These are phyloP conservation scores for Daedalea quercina DNA, from an alignment of 768 basidiomycete genomes.

Conservation along the genomic window DNA sequence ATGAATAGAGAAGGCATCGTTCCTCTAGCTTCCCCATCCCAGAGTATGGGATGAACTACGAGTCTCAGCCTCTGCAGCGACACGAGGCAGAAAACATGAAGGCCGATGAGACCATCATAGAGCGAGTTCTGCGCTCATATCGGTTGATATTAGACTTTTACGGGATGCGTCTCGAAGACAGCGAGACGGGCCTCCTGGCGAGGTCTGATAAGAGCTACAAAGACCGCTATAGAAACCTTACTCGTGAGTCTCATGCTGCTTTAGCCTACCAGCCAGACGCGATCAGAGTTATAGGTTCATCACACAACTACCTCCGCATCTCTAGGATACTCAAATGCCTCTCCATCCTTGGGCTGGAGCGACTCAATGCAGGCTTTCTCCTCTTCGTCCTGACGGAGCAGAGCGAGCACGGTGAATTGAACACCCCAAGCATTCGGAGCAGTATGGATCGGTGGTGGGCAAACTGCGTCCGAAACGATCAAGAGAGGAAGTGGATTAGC, in stretches of 20 bases:
- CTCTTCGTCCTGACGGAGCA: slow-evolving; percentile 67
- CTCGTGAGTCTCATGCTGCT: slow-evolving; percentile 38
- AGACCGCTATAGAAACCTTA: slow-evolving; percentile 57
- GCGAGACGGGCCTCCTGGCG: slow-evolving; percentile 52
- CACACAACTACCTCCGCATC: slow-evolving; percentile 75
- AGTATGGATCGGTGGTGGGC: slow-evolving; percentile 82
- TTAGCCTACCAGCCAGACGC: not conserved
- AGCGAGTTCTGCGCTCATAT: slow-evolving; percentile 54
- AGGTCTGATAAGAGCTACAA: slow-evolving; percentile 45
- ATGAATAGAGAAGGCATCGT: not conserved
- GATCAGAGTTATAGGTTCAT: slow-evolving; percentile 35
- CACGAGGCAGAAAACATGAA: slow-evolving; percentile 61
- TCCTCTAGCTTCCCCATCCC: slow-evolving; percentile 58
- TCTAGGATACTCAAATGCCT: slow-evolving; percentile 73
- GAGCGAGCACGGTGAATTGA: slow-evolving; percentile 48
- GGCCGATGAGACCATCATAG: slow-evolving; percentile 36
- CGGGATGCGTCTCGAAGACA: slow-evolving; percentile 58
- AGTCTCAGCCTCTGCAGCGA: slow-evolving; percentile 57
- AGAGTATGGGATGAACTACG: slow-evolving; percentile 66
- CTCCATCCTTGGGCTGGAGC: slow-evolving; percentile 64
- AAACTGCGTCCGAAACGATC: slow-evolving; percentile 59
- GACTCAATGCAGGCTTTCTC: slow-evolving; percentile 57
- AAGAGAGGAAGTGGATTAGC: slow-evolving; percentile 50
- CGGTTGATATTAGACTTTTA: slow-evolving; percentile 76
- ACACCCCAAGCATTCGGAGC: slow-evolving; percentile 36